Percentiles rank a stretch among this genome's conserved stretches.
Conservation (phyloP, 768 basidiomycete genomes). For the Mycena albidolilacea region DNA sequence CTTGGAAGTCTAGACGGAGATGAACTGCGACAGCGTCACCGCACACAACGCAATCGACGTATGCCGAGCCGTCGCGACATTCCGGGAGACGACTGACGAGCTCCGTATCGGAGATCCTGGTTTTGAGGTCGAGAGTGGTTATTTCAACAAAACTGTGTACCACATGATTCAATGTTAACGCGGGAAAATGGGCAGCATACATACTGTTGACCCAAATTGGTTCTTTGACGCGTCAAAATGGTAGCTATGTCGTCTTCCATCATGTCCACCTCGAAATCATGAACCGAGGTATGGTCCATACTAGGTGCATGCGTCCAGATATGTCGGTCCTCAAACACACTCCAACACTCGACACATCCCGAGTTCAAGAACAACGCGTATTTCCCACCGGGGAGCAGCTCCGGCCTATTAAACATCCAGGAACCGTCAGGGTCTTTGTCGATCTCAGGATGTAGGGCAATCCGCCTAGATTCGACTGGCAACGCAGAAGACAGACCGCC, state of each 20-base stretch:
- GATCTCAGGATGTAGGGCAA: constrained; percentile 2
- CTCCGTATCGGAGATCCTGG: not conserved
- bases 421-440: not conserved
- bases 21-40: constrained; percentile 5
- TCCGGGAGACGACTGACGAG: not conserved
- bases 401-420: not conserved
- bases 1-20: not conserved
- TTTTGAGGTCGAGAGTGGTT: not conserved
- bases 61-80: not conserved
- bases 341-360: constrained; percentile 21
- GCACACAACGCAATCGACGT: not conserved
- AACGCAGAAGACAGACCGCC: too few relatives aligned
- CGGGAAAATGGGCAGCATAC: not conserved
- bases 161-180: not conserved
- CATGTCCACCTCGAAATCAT: constrained; percentile 16
- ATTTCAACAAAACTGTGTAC: constrained; percentile 18
- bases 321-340: constrained; percentile 14
- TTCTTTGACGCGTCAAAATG: constrained; percentile 10
- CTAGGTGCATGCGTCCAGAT: constrained; percentile 21
- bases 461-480: not conserved
- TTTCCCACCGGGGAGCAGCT: constrained; percentile 20
- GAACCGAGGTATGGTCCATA: not conserved
- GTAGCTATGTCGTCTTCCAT: not conserved
- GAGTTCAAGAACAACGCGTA: constrained; percentile 24
- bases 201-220: not conserved